Evolutionary conservation across 176 grass and related monocot genomes (phyloP), one percentile per base, ranked within the genome.

Genomic region (Eleusine coracana): DNA sequence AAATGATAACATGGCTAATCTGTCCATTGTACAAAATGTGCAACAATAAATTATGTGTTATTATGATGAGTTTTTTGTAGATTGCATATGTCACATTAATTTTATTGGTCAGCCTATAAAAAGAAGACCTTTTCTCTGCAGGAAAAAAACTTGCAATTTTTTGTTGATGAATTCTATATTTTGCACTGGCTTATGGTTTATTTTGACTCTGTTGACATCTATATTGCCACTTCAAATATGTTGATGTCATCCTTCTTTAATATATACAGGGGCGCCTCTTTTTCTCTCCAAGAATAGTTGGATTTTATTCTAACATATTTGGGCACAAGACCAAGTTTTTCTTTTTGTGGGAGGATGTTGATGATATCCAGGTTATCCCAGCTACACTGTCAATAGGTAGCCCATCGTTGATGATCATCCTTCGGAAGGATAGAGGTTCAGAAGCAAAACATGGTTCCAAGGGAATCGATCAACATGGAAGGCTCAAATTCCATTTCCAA

Each of bases 321-420:
- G 96, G 96, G 31, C 96, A 93, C 83, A 98, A 95, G 78, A 98
- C 96, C 60, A 98, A 95, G 63, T 98, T 98, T 88, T 98, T 98
- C 93, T 93, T 98, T 88, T 80, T 98, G 78, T 98, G 91, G 93
- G 93, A 98, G 58, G 96, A 98, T 63, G 94, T 98, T 77, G 96
- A 98, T 42, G 92, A 95, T 50, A 95, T 98, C 74, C 96, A 98
- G 69, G 86, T 98, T 70, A 81, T 96, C 56, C 79, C 89, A 70
- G 73, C 96, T 48, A 77, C 96, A 44, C 76, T 98, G 15, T 88
- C 96, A 0, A 95, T 98, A 76, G 96, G 92, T 37, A 93, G 83
- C 23, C 91, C 96, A 21, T 93, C 91, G 8, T 85, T 95, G 72
- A 79, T 92, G 71, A 91, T 98, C 70, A 81, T 98, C 85, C 84